A percentile compares a stretch with the other conserved stretches of the same genome.
phyloP scores from a whole-genome alignment of 2,329 filamentous ascomycete genomes.

The Tolypocladium inflatum region DNA sequence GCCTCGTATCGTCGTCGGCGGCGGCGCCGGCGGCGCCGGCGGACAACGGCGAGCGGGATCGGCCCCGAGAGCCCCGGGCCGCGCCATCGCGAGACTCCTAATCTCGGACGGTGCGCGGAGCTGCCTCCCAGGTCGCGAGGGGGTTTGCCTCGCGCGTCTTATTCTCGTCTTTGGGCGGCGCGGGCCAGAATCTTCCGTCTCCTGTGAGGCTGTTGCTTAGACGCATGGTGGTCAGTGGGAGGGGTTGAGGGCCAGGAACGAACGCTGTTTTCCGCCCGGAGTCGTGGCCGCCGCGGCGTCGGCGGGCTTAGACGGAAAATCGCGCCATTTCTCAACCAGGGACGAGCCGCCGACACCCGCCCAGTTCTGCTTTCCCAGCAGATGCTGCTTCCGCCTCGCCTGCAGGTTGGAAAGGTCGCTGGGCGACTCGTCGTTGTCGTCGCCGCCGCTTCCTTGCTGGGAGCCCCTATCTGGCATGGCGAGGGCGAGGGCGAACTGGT shows the following conservation, averaged over 20 bases:
- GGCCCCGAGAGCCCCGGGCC: background rate
- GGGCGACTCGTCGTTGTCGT: background rate
- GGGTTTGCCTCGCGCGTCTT: background rate
- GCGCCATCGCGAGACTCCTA: background rate
- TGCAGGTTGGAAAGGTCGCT: background rate
- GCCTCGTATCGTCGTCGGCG: background rate
- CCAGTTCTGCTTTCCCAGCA: background rate
- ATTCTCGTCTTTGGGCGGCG: background rate
- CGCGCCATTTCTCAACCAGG: background rate
- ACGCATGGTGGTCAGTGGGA: background rate
- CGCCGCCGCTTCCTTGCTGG: background rate
- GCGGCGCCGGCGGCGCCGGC: background rate
- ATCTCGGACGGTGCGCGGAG: background rate
- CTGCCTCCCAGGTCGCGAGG: background rate
- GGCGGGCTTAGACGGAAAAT: background rate
- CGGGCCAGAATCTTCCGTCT: background rate
- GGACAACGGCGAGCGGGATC: background rate
- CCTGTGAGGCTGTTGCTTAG: background rate
- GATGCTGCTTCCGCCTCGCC: background rate
- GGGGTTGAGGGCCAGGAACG: background rate
- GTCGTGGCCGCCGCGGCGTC: background rate
- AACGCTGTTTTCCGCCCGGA: background rate
- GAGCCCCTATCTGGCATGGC: background rate
- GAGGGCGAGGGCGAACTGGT: background rate
- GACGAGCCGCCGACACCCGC: background rate